Conservation (phyloP, 495 filamentous ascomycete species). For the Talaromyces adpressus region DNA sequence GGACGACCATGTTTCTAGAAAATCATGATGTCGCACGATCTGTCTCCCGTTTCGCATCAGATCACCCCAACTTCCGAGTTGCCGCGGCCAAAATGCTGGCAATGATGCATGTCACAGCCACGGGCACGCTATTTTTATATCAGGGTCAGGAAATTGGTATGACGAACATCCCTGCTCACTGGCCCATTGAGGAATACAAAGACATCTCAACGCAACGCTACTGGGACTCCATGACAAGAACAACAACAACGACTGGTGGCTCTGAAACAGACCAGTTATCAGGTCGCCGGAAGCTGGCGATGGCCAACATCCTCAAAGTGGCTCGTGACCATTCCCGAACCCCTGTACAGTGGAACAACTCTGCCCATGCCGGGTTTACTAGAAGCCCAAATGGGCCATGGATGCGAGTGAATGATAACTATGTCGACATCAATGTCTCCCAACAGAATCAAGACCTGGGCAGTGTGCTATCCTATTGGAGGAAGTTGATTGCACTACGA, state of each 20-base stretch:
- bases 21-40: no score
- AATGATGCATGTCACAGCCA: constrained; percentile 32
- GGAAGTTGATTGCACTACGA: constrained; percentile 21
- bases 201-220: constrained; percentile 56
- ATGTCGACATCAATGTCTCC: constrained; percentile 30
- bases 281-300: constrained; percentile 10
- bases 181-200: constrained; percentile 52
- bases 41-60: no score
- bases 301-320: background rate
- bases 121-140: constrained; percentile 60
- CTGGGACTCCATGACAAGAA: constrained; percentile 14
- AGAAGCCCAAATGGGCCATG: constrained; percentile 30
- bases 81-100: constrained; percentile 24
- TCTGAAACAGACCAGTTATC: constrained; percentile 15
- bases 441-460: constrained; percentile 23
- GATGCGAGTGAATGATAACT: constrained; percentile 46
- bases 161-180: constrained; percentile 37
- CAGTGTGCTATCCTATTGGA: constrained; percentile 42
- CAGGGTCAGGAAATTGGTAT: constrained; percentile 67
- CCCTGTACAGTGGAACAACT: constrained; percentile 39
- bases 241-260: background rate
- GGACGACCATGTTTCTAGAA: no score
- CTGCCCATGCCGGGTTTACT: constrained; percentile 36
- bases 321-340: constrained; percentile 38
- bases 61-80: no score